phyloP scores from a whole-genome alignment of 257 asterid genomes.

The Knoxia roxburghii region DNA sequence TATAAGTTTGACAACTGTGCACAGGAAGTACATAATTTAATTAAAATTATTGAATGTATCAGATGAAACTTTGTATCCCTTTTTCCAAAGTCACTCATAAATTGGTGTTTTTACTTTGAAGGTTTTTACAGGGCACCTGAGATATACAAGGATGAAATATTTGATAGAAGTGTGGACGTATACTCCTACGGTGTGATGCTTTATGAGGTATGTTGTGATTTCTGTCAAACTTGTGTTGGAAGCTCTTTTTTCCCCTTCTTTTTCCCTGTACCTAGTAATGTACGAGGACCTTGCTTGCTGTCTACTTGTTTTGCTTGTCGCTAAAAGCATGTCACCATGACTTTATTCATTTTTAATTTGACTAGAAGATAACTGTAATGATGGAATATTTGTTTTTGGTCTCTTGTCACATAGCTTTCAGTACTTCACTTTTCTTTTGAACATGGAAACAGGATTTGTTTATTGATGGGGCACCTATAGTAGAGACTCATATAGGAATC shows the following conservation, averaged over 20 bases:
- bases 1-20: not conserved
- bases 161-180: constrained; percentile 84
- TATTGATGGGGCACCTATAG: not conserved
- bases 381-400: not conserved
- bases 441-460: not conserved
- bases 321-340: not conserved
- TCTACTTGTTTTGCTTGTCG: not conserved
- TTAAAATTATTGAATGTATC: not conserved
- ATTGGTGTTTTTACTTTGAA: constrained; percentile 24
- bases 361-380: not conserved
- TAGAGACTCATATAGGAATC: not conserved
- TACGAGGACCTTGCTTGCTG: not conserved
- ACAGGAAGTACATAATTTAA: not conserved
- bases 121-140: constrained; percentile 87
- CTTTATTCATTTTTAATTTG: not conserved
- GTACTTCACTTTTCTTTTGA: not conserved
- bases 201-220: constrained; percentile 57
- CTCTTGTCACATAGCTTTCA: too few relatives aligned
- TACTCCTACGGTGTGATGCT: constrained; percentile 78
- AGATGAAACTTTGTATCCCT: not conserved
- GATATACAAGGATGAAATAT: constrained; percentile 54
- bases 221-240: not conserved
- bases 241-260: not conserved
- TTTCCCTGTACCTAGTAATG: not conserved
- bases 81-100: not conserved